Evolutionary conservation across 23 red algal genomes (phyloP).

Genomic region (Gracilaria caudata): DNA sequence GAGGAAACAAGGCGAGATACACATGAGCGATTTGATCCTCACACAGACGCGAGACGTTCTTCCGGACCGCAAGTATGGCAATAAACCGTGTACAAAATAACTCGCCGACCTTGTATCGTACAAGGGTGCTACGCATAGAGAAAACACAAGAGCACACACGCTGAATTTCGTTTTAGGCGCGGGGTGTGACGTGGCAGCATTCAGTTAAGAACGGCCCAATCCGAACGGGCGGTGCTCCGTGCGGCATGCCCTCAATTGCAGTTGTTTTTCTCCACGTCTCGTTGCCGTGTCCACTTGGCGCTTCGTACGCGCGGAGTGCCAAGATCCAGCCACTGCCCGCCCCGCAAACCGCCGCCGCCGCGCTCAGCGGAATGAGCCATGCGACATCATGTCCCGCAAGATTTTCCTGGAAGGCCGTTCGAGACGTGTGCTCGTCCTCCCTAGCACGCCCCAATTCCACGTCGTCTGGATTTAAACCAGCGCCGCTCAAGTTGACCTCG

Average conservation of each 20-base stretch:
- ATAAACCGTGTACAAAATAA: no score
- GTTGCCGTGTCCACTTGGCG: neutral
- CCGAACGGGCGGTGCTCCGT: neutral
- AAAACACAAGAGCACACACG: no score
- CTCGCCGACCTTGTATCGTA: no score
- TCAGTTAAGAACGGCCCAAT: no score
- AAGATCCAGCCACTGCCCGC: neutral
- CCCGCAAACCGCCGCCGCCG: neutral
- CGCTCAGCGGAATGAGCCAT: neutral
- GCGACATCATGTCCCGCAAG: neutral
- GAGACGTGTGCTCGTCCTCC: neutral
- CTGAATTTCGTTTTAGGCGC: no score
- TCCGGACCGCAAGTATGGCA: no score
- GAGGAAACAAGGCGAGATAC: neutral
- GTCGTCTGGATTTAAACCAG: neutral
- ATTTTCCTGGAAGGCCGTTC: neutral
- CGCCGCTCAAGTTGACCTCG: no score
- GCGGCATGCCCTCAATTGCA: neutral
- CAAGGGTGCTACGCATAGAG: no score
- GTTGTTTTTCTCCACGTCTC: neutral
- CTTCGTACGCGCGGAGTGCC: neutral
- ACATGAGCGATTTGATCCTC: neutral
- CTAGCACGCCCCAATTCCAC: neutral
- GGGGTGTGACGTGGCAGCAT: neutral
- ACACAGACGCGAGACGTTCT: neutral